phyloP scores from a whole-genome alignment of 1,284 basidiomycete genomes.

The Trichosporon sp. region DNA sequence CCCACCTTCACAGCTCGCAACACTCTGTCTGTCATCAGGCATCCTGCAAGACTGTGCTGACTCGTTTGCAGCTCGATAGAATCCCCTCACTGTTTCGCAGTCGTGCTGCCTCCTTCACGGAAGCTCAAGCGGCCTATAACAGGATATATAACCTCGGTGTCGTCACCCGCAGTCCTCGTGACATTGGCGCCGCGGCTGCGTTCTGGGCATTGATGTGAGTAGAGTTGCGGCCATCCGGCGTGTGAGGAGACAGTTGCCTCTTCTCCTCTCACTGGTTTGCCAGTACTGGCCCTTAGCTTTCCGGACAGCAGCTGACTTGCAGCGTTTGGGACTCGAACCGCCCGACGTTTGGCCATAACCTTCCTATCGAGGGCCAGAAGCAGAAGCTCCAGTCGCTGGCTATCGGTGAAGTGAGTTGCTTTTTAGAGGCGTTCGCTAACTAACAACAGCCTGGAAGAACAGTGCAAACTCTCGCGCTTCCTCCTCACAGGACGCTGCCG shows the following conservation, averaged over 20 bases:
- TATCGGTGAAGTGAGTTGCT: neutral
- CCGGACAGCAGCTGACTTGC: neutral
- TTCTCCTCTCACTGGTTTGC: no score
- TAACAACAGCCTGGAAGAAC: neutral
- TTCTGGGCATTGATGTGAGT: conserved; percentile 12
- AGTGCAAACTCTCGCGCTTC: neutral
- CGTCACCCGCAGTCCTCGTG: neutral
- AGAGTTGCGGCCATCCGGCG: no score
- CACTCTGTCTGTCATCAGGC: neutral
- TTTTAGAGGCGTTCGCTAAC: neutral
- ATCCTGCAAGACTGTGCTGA: neutral
- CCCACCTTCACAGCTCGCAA: neutral
- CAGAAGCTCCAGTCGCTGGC: conserved; percentile 4
- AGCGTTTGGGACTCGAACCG: neutral
- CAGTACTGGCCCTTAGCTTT: no score
- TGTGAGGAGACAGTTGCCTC: no score
- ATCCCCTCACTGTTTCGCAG: neutral
- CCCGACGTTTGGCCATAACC: neutral
- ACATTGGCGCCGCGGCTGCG: conserved; percentile 3
- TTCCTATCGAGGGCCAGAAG: neutral
- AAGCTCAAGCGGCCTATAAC: neutral
- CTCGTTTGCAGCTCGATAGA: neutral
- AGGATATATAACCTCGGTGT: neutral
- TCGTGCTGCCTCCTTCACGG: neutral
- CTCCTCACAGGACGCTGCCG: neutral